Conservation (phyloP, 108 stramenopile species). For the Nitzschia putrida region DNA sequence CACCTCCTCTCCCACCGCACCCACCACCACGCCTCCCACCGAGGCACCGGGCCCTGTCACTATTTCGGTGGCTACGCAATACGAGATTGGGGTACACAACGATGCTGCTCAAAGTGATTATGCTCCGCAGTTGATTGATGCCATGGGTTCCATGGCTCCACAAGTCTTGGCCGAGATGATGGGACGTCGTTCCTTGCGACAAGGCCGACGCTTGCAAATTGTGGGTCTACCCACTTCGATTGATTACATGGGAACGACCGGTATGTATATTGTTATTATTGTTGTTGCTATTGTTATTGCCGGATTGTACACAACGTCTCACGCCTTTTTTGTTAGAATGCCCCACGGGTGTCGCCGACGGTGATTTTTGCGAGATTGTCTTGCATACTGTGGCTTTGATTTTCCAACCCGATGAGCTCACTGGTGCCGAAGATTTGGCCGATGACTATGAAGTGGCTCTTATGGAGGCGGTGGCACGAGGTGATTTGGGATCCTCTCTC, state of each 20-base stretch:
- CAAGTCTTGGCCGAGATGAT: conserved; percentile 9
- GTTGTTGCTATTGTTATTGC: too few relatives aligned
- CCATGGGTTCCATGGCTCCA: conserved; percentile 40
- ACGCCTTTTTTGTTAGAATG: conserved; percentile 7
- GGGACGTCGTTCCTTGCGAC: not conserved
- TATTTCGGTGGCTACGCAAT: conserved; percentile 1
- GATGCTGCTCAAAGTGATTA: not conserved
- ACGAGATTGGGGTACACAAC: conserved; percentile 5
- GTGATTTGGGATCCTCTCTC: conserved; percentile 32
- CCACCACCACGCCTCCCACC: conserved; percentile 3
- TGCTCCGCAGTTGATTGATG: conserved; percentile 19
- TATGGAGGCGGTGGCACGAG: conserved; percentile 23
- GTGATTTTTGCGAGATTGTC: conserved; percentile 24
- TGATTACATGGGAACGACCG: not conserved
- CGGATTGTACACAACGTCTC: not conserved
- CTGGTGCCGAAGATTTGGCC: not conserved
- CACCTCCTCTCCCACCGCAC: not conserved
- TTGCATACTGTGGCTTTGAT: conserved; percentile 18
- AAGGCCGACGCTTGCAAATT: conserved; percentile 13
- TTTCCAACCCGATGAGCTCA: conserved; percentile 21
- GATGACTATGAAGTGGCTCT: conserved; percentile 12
- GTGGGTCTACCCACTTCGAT: conserved; percentile 23
- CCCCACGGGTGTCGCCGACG: not conserved
- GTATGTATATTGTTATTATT: too few relatives aligned
- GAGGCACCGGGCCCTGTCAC: conserved; percentile 3